Evolutionary conservation across 805 yeast genomes (phyloP), one percentile per base, ranked within the genome.

Genomic region (Lipomyces japonicus): DNA sequence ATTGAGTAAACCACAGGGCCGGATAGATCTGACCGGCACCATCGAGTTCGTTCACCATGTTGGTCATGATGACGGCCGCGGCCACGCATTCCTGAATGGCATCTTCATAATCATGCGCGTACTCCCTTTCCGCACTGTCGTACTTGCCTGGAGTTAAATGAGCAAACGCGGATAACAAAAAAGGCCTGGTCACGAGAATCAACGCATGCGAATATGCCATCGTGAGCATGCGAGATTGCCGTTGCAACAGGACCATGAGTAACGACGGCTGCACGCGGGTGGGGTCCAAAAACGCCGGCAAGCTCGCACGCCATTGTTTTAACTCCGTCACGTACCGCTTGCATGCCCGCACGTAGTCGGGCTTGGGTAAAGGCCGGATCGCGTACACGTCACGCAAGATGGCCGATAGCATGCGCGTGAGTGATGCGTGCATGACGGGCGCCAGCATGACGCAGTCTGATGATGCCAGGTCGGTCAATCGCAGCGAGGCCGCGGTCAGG

Each of bases 1-100:
- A 53, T 38, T 53, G 57, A 5, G 57, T 53, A 25, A 53, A 46
- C 57, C 57, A 53, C 16, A 50, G 42, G n/a, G 55, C 48, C 5
- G 57, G 28, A 22, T 30, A 46, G 3, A 51, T 41, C 23, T 53
- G 55, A 4, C 30, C 18, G n/a, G 25, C 31, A 3, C 35, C 39
- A 26, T 38, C 31, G 22, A 53, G 24, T 5, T 46, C 52, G 37
- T 46, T 45, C 10, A 53, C 30, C n/a, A 42, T 50, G 25, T 38
- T 35, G 4, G 42, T 55, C 10, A 35, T 35, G 19, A 46, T 37
- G 34, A 53, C 16, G 14, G 57, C 57, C 6, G 55, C 57, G 6
- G 50, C 24, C 3, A 50, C 7, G 31, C 57, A 53, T 16, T 46
- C 50, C 26, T 36, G 42, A 7, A 50, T 32, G 14, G 45, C 48